A percentile compares a stretch with the other conserved stretches of the same genome.
phyloP scores from a whole-genome alignment of 768 basidiomycete genomes.

The Tricholoma saponaceum region DNA sequence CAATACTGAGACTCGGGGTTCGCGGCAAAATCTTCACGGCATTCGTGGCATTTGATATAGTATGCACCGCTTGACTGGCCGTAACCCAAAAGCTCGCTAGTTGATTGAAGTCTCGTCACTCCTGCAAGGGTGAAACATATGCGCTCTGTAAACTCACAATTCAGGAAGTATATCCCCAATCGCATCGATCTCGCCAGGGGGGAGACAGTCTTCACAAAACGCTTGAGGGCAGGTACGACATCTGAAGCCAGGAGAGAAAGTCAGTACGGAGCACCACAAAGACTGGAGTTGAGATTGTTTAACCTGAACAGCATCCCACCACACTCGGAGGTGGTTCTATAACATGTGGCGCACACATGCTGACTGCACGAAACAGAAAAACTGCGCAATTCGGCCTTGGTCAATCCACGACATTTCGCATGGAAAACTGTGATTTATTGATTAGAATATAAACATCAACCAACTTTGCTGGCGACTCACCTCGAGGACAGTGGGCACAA shows the following conservation, averaged over 20 bases:
- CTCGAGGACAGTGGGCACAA: conserved; percentile 51
- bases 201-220: conserved; percentile 61
- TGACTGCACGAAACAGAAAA: conserved; percentile 38
- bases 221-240: conserved; percentile 58
- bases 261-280: background rate
- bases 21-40: conserved; percentile 31
- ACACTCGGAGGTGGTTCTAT: conserved; percentile 37
- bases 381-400: conserved; percentile 23
- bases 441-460: background rate
- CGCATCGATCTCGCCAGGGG: conserved; percentile 42
- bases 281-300: background rate
- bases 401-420: conserved; percentile 40
- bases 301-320: conserved; percentile 62
- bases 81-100: conserved; percentile 38
- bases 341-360: conserved; percentile 44
- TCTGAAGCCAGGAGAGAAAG: conserved; percentile 22
- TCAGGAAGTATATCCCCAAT: conserved; percentile 56
- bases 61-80: conserved; percentile 33
- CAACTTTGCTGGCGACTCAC: conserved; percentile 24
- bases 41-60: conserved; percentile 50
- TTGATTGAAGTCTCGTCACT: conserved; percentile 2
- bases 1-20: conserved; percentile 27
- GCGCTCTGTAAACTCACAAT: conserved; percentile 35
- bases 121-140: background rate
- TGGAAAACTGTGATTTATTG: conserved; percentile 44